A percentile compares a stretch with the other conserved stretches of the same genome.
These are phyloP conservation scores for Coemansia sp. DNA, from an alignment of 192 early-diverging fungal genomes.

Conservation along the genomic window DNA sequence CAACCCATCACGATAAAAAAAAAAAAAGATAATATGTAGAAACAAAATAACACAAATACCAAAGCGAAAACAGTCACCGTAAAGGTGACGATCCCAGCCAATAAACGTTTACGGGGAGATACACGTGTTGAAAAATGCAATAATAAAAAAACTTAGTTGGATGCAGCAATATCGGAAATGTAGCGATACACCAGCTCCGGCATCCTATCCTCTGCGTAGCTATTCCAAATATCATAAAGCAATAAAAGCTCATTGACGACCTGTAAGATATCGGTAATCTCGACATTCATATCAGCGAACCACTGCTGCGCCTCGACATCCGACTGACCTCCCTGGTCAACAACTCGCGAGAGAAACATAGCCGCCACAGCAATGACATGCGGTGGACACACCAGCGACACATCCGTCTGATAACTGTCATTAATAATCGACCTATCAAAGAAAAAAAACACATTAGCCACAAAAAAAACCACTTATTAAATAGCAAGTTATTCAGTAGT, in stretches of 20 bases:
- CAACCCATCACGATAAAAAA: not conserved
- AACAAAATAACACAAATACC: not conserved
- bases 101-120: constrained; percentile 4
- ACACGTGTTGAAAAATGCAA: not conserved
- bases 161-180: constrained; percentile 44
- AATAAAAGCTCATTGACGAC: constrained; percentile 75
- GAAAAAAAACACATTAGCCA: not conserved
- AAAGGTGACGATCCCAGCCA: not conserved
- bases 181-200: constrained; percentile 35
- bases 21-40: not conserved
- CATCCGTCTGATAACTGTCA: constrained; percentile 78
- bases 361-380: constrained; percentile 83
- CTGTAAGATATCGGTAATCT: constrained; percentile 70
- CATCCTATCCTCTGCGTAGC: constrained; percentile 61
- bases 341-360: constrained; percentile 60
- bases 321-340: constrained; percentile 41
- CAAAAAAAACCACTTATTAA: not conserved
- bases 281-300: constrained; percentile 81
- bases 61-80: not conserved
- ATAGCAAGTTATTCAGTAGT: too few species aligned
- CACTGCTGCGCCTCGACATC: constrained; percentile 67
- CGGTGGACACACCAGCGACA: constrained; percentile 82
- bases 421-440: constrained; percentile 66
- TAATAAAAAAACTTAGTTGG: not conserved
- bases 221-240: constrained; percentile 68